Evolutionary conservation across 352 stramenopile species (phyloP).

Genomic region (Pythium dissimile): DNA sequence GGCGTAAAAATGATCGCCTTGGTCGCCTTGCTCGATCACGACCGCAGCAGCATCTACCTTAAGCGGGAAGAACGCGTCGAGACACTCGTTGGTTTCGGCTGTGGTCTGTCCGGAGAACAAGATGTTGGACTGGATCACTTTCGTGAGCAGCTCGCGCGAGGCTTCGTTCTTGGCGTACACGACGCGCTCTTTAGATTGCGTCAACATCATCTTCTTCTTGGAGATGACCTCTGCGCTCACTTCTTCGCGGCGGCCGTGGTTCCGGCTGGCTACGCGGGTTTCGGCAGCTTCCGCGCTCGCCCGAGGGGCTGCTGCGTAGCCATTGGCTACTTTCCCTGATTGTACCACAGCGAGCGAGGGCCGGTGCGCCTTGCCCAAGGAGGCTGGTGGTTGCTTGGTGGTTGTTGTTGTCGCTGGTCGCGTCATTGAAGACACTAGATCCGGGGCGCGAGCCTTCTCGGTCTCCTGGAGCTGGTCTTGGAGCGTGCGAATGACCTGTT

Average conservation of each 20-base stretch:
- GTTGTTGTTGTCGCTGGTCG: not conserved
- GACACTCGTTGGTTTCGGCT: constrained; percentile 55
- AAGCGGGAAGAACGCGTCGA: constrained; percentile 75
- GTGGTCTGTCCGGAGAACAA: constrained; percentile 63
- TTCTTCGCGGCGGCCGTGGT: constrained; percentile 50
- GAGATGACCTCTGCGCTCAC: constrained; percentile 79
- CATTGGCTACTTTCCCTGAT: not conserved
- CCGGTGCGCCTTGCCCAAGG: constrained; percentile 18
- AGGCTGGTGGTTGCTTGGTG: not conserved
- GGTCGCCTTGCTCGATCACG: constrained; percentile 66
- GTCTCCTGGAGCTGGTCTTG: constrained; percentile 50
- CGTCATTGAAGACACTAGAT: not conserved
- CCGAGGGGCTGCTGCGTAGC: not conserved
- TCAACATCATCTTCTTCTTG: constrained; percentile 57
- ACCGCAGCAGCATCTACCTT: constrained; percentile 31
- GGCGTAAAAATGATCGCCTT: constrained; percentile 79
- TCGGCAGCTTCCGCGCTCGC: not conserved
- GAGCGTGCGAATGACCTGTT: constrained; percentile 64
- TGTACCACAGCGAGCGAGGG: constrained; percentile 23
- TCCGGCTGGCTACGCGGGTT: constrained; percentile 4
- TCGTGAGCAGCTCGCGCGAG: constrained; percentile 50
- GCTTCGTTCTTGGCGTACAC: constrained; percentile 62
- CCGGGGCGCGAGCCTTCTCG: not conserved
- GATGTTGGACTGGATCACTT: constrained; percentile 71
- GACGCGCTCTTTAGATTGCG: constrained; percentile 35